Percentiles rank a stretch among this genome's conserved stretches.
These are phyloP conservation scores for Dianthus caryophyllus DNA, from an alignment of 148 eudicot species.

Conservation along the genomic window DNA sequence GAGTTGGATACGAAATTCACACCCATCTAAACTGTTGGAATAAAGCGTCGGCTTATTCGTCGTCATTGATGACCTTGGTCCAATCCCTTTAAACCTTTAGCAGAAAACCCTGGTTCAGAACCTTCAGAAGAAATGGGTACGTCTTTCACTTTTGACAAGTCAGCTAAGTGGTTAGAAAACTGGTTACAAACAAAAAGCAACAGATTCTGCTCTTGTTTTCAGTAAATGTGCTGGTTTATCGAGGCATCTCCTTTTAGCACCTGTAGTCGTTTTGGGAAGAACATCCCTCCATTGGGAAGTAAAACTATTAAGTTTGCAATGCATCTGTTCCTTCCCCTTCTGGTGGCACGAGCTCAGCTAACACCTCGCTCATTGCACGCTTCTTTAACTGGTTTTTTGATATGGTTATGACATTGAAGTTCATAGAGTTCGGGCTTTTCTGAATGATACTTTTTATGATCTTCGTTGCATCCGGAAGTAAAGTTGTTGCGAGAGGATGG, in stretches of 20 bases:
- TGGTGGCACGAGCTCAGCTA: conserved; percentile 22
- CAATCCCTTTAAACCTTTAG: too few relatives aligned
- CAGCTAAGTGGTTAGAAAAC: conserved; percentile 27
- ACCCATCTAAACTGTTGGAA: too few relatives aligned
- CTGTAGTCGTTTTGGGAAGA: conserved; percentile 31
- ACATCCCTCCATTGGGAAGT: conserved; percentile 54
- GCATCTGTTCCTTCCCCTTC: conserved; percentile 18
- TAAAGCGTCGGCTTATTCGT: too few relatives aligned
- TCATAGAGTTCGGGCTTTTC: conserved; percentile 73
- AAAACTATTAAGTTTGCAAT: conserved; percentile 26
- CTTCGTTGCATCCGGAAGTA: conserved; percentile 73
- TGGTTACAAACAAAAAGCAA: conserved; percentile 19
- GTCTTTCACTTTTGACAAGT: conserved; percentile 38
- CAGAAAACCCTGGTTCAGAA: conserved; percentile 27
- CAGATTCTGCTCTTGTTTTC: conserved; percentile 23
- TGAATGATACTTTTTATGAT: conserved; percentile 61
- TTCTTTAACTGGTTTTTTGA: conserved; percentile 49
- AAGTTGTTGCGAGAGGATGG: conserved; percentile 64
- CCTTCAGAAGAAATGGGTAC: conserved; percentile 52
- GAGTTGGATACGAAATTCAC: too few relatives aligned
- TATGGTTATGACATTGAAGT: conserved; percentile 83
- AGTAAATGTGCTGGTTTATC: conserved; percentile 16
- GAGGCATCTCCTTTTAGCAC: conserved; percentile 22
- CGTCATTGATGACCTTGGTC: too few relatives aligned
- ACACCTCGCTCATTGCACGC: conserved; percentile 7